Evolutionary conservation across 1,139 yeast genomes (phyloP), one percentile per base, ranked within the genome.

Genomic region (Geotrichum restrictum): DNA sequence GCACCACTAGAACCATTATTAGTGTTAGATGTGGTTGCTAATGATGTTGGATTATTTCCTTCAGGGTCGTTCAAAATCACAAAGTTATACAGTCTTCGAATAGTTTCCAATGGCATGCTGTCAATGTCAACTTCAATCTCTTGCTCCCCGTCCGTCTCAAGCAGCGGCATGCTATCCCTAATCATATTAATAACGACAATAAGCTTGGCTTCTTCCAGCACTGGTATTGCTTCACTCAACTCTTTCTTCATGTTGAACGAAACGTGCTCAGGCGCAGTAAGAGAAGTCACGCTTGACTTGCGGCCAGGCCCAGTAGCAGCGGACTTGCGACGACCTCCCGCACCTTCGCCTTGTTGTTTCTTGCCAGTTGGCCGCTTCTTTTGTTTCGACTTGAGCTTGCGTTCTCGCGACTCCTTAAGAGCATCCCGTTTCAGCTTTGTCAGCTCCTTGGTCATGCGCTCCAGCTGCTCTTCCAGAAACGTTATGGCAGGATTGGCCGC

Each of bases 191-290:
- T 79, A 37, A 89, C 95, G 54, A 86, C 85, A 62, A 84, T 88
- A 63, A 91, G 74, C 71, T 87, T 88, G 69, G 85, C 82, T 59
- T 88, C 95, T 33, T 89, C 80, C 60, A 84, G 74, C 42, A 75
- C 62, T 56, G 81, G 83, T 65, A 93, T 93, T 64, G 83, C 82
- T 65, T 89, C 97, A 53, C 93, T 82, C 54, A 94, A 84, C 68
- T 88, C 95, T 67, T 88, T 88, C 78, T 94, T 93, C 98, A 93
- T 91, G 66, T 91, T 98, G 67, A 87, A 93, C 0, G 96, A 88
- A 54, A 67, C 67, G 52, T 59, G 69, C 39, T 58, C 60, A 16
- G 48, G 38, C 16, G 56, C 57, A 24, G 55, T 36, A 41, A 52
- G 54, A 29, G 56, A 56, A 18, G 52, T 55, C 16, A 16, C 34